Base-by-base conservation (phyloP, 352 stramenopile genomes). In the Vaucheria bursata region DNA sequence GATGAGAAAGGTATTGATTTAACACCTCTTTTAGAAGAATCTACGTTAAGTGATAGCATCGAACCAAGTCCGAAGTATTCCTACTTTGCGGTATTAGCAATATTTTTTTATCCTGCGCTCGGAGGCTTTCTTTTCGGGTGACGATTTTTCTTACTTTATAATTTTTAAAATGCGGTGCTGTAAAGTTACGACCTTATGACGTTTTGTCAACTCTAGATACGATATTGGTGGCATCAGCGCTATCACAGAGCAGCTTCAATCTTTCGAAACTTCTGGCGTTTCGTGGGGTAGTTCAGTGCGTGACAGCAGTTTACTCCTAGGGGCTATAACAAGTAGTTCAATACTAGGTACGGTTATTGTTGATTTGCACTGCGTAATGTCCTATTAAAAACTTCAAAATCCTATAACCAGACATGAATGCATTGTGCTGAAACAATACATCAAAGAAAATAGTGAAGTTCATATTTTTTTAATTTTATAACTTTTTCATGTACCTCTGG, bases 221-320 rank as follows among this genome's bases (percentile, higher is more conserved):
- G 77, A 83, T 33, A 83, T 83, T 31, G 78, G 78, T n/a, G 78
- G 65, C 7, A 83, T 74, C 5, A 77, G 66, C 33, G 77, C 72
- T n/a, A 74, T 83, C 32, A 33, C 79, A 68, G 75, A 67, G 4
- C 78, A 83, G 72, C 71, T 83, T 0, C 64, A 83, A 36, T 83
- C 78, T 6, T 71, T 74, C 36, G 77, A 64, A 18, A 71, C 71
- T 34, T 66, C 78, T 1, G 72, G 53, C 33, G 78, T 83, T 0
- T 35, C 36, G 0, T 83, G 78, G 78, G 73, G 79, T 36, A 7
- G n/a, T 0, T 45, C 67, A 35, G 72, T 83, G 25, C 31, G 32
- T n/a, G 40, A 70, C 0, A 83, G 78, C 72, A 79, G 66, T 12
- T 29, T 83, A 1, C 64, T 83, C 2, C 78, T 79, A 69, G 78